These are phyloP conservation scores for Malus orientalis DNA, from an alignment of 306 rosid genomes.

Conservation along the genomic window DNA sequence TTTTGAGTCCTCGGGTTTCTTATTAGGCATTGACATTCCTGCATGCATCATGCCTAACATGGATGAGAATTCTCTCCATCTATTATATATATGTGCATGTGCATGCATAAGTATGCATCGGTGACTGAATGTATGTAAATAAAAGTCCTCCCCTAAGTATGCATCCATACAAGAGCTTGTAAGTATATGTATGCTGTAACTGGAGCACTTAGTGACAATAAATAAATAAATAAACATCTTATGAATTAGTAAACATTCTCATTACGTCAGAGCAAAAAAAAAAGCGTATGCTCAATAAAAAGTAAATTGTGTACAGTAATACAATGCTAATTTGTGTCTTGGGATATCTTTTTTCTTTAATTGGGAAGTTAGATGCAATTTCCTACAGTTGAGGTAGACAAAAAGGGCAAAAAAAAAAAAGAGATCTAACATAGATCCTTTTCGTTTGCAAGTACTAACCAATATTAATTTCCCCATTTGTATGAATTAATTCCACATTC, in stretches of 20 bases:
- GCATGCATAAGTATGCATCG: background rate
- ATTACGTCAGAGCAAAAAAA: background rate
- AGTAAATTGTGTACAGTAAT: background rate
- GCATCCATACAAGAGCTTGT: background rate
- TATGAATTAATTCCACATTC: background rate
- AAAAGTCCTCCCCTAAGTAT: background rate
- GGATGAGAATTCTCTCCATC: background rate
- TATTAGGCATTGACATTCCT: slow-evolving; percentile 35
- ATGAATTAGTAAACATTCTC: background rate
- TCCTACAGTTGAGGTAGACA: background rate
- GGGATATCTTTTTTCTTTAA: background rate
- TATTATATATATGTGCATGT: background rate
- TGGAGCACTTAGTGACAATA: background rate
- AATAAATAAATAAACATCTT: background rate
- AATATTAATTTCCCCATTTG: background rate
- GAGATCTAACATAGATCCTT: background rate
- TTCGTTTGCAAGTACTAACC: background rate
- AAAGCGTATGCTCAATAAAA: background rate
- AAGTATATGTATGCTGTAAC: background rate
- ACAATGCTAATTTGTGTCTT: background rate
- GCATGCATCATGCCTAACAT: slow-evolving; percentile 3
- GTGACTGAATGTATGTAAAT: background rate
- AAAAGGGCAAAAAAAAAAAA: background rate
- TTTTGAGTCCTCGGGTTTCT: slow-evolving; percentile 26
- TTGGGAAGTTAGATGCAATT: background rate